phyloP scores from a whole-genome alignment of 805 yeast species.

The Komagataella pastoris region DNA sequence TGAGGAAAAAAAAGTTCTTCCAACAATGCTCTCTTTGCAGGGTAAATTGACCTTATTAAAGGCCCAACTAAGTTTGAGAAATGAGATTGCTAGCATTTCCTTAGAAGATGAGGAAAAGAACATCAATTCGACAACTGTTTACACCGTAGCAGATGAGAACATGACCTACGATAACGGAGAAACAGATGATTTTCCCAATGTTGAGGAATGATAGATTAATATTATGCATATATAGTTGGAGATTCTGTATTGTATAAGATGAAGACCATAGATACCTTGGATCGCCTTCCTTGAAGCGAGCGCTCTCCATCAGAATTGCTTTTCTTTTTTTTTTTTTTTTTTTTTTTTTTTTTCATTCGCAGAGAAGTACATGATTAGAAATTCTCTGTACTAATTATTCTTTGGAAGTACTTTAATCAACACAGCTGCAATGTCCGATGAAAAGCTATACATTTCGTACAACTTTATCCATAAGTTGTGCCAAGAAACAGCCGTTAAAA shows the following conservation, averaged over 20 bases:
- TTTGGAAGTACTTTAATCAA: not conserved
- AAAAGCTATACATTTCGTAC: constrained; percentile 56
- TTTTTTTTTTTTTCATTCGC: not conserved
- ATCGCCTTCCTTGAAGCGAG: too few relatives aligned
- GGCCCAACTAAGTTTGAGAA: constrained; percentile 63
- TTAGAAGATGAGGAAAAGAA: constrained; percentile 20
- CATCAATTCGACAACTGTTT: constrained; percentile 9
- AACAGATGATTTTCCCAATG: constrained; percentile 18
- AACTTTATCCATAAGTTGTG: constrained; percentile 76
- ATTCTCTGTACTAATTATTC: constrained; percentile 3
- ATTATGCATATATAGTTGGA: not conserved
- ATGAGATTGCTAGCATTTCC: constrained; percentile 26
- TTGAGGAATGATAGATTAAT: constrained; percentile 22
- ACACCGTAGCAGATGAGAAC: constrained; percentile 14
- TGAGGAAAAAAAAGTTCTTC: constrained; percentile 42
- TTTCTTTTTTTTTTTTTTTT: too few relatives aligned
- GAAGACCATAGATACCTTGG: too few relatives aligned
- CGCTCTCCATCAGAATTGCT: not conserved
- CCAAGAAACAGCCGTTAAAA: constrained; percentile 43
- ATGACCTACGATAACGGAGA: constrained; percentile 17
- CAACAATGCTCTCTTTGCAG: constrained; percentile 64
- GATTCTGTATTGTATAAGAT: not conserved
- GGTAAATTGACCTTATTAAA: constrained; percentile 73
- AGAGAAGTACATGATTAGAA: constrained; percentile 1
- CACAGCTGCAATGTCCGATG: constrained; percentile 13